Percentiles rank a stretch among this genome's conserved stretches.
Conservation (phyloP, 495 filamentous ascomycete genomes). For the Penicillium cataractarum region DNA sequence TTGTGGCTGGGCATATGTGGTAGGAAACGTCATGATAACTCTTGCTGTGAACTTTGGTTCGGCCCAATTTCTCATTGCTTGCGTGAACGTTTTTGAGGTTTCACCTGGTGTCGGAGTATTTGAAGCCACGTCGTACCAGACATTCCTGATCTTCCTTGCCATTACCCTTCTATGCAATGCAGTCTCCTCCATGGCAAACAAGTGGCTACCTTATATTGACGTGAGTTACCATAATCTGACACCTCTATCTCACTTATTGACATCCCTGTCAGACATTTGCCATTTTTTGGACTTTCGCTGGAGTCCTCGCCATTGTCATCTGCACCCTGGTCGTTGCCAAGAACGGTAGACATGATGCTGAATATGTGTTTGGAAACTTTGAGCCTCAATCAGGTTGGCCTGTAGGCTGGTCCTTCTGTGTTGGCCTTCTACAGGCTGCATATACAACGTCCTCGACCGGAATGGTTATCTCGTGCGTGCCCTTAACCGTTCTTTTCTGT, state of each 20-base stretch:
- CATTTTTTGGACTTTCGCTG: conserved; percentile 60
- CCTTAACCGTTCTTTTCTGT: background rate
- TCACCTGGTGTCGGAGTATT: conserved; percentile 35
- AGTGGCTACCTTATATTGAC: conserved; percentile 42
- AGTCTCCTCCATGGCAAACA: conserved; percentile 25
- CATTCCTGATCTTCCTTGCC: conserved; percentile 58
- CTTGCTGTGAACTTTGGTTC: conserved; percentile 41
- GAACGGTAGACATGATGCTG: conserved; percentile 42
- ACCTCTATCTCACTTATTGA: conserved; percentile 38
- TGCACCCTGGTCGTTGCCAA: conserved; percentile 57
- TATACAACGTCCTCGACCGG: conserved; percentile 57
- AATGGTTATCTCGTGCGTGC: conserved; percentile 34
- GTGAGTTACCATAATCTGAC: conserved; percentile 39
- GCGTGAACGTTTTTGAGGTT: conserved; percentile 40
- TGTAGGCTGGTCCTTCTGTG: conserved; percentile 59
- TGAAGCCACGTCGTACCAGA: conserved; percentile 39
- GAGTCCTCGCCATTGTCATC: conserved; percentile 58
- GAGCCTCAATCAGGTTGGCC: conserved; percentile 58
- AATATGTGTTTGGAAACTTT: conserved; percentile 60
- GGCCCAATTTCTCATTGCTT: conserved; percentile 28
- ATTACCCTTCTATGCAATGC: conserved; percentile 50
- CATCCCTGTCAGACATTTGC: conserved; percentile 53
- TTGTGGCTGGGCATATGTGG: conserved; percentile 70
- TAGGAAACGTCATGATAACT: conserved; percentile 60
- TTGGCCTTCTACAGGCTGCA: conserved; percentile 59